Percentiles rank a stretch among this genome's conserved stretches.
Evolutionary conservation across 2,329 filamentous ascomycete genomes (phyloP).

Genomic region (Thelonectria olida): DNA sequence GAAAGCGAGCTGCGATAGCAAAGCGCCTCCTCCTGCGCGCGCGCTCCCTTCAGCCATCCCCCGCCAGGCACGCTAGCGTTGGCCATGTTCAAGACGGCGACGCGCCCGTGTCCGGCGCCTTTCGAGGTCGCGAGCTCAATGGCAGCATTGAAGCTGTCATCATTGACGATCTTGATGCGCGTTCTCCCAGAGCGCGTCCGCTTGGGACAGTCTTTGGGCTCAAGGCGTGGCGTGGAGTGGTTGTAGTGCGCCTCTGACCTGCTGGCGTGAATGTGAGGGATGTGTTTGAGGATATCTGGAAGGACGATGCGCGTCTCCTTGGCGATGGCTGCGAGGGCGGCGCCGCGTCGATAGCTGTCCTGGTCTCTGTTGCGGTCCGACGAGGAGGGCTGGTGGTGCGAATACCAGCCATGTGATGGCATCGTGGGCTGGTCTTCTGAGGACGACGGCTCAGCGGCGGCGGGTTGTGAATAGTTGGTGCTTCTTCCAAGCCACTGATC

Average conservation of each 20-base stretch:
- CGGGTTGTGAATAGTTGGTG: slow-evolving; percentile 16
- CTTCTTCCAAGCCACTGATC: slow-evolving; percentile 39
- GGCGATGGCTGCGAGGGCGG: slow-evolving; percentile 52
- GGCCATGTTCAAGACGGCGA: slow-evolving; percentile 75
- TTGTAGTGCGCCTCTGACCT: slow-evolving; percentile 50
- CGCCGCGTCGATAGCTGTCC: slow-evolving; percentile 31
- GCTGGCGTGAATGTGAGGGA: slow-evolving; percentile 51
- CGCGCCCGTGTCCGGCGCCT: slow-evolving; percentile 41
- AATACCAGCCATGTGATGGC: too few relatives aligned
- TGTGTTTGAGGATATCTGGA: slow-evolving; percentile 54
- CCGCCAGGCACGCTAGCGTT: slow-evolving; percentile 67
- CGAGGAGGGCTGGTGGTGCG: neutral
- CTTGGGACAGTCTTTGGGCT: slow-evolving; percentile 53
- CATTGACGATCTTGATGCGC: slow-evolving; percentile 60
- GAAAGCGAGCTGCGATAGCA: slow-evolving; percentile 70
- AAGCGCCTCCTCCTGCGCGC: slow-evolving; percentile 75
- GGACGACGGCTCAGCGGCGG: slow-evolving; percentile 4
- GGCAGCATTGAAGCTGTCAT: slow-evolving; percentile 67
- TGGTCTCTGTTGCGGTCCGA: neutral
- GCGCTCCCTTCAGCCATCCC: slow-evolving; percentile 68
- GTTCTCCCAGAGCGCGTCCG: slow-evolving; percentile 43
- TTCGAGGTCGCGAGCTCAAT: slow-evolving; percentile 48
- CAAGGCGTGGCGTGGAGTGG: slow-evolving; percentile 50
- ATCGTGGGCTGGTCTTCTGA: slow-evolving; percentile 4
- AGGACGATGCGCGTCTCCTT: slow-evolving; percentile 58